Percentiles rank a stretch among this genome's conserved stretches.
phyloP scores from a whole-genome alignment of 179 eudicot species.

The Beta macrorhiza region DNA sequence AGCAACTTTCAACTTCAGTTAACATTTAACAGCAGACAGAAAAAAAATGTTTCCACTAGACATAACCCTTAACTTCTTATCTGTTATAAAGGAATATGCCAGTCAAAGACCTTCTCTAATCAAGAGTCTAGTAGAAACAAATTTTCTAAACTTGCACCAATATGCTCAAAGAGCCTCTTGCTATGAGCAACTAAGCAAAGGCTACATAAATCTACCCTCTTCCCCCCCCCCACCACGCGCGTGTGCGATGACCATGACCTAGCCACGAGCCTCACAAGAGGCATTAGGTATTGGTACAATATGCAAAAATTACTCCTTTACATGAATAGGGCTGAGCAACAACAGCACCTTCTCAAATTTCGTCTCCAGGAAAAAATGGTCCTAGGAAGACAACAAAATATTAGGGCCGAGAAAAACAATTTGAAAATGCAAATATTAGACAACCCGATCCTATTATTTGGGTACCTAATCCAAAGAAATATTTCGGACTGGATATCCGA shows the following conservation, averaged over 20 bases:
- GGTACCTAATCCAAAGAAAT: too few relatives aligned
- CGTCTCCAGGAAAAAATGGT: neutral
- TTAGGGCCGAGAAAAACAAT: too few relatives aligned
- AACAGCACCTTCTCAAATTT: neutral
- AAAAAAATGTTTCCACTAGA: neutral
- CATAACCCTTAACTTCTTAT: neutral
- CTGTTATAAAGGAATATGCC: neutral
- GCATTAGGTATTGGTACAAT: neutral
- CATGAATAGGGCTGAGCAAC: neutral
- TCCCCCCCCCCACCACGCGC: neutral
- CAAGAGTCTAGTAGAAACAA: neutral
- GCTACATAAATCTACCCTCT: neutral
- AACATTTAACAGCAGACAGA: neutral
- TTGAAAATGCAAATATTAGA: too few relatives aligned
- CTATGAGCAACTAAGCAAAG: neutral
- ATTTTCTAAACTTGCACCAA: neutral
- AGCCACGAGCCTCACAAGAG: neutral
- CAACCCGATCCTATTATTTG: too few relatives aligned
- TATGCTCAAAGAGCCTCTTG: neutral
- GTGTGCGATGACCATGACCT: too few relatives aligned
- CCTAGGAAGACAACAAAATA: neutral
- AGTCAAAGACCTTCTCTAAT: neutral
- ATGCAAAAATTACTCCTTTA: conserved; percentile 5
- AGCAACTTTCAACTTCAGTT: neutral
- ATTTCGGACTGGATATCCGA: too few relatives aligned